A percentile compares a stretch with the other conserved stretches of the same genome.
phyloP scores from a whole-genome alignment of 2,329 filamentous ascomycete genomes.

The Neonectria hederae region DNA sequence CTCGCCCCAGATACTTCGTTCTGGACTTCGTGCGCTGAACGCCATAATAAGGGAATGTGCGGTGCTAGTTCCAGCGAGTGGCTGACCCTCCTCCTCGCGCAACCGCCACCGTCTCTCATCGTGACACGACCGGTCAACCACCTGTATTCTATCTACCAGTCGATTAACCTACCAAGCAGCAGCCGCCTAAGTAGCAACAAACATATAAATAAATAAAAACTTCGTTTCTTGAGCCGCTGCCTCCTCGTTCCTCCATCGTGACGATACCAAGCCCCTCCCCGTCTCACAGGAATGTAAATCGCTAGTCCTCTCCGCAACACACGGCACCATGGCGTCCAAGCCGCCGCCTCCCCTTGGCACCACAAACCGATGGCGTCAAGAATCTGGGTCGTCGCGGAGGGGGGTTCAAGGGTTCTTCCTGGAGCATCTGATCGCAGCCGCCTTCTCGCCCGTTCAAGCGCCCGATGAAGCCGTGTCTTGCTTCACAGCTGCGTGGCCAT shows the following conservation, averaged over 20 bases:
- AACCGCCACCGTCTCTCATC: slow-evolving; percentile 3
- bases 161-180: not conserved
- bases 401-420: not conserved
- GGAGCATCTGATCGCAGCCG: not conserved
- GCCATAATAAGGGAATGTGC: slow-evolving; percentile 6
- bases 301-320: slow-evolving; percentile 15
- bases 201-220: no score
- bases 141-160: not conserved
- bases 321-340: slow-evolving; percentile 1
- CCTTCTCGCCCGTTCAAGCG: slow-evolving; percentile 3
- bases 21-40: not conserved
- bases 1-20: not conserved
- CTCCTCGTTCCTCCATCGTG: not conserved
- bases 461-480: slow-evolving; percentile 8
- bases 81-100: not conserved
- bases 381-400: not conserved
- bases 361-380: slow-evolving; percentile 10
- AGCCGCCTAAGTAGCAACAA: slow-evolving; percentile 7
- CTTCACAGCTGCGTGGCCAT: slow-evolving; percentile 19
- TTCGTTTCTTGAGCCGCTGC: slow-evolving; percentile 13
- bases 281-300: slow-evolving; percentile 12
- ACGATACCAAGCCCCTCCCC: not conserved
- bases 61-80: slow-evolving; percentile 14
- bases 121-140: slow-evolving; percentile 4
- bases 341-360: not conserved